Evolutionary conservation across 2,329 filamentous ascomycete genomes (phyloP).

Genomic region (Colletotrichum tabaci): DNA sequence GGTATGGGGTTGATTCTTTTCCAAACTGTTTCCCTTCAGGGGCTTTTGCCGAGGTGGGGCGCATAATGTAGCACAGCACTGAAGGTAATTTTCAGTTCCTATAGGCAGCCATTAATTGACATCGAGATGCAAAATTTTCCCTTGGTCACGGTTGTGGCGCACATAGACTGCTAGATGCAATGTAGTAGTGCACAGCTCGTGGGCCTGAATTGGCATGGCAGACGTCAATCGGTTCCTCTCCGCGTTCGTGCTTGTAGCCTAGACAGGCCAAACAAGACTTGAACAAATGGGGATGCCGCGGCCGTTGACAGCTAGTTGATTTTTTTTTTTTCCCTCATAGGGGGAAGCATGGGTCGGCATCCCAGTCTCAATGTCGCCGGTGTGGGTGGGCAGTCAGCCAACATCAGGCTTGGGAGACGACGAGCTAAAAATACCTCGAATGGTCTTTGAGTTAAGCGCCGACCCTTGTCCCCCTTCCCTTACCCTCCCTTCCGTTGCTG

Average conservation of each 20-base stretch:
- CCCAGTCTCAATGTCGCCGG: conserved; percentile 11
- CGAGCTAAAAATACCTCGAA: conserved; percentile 35
- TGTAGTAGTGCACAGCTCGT: background rate
- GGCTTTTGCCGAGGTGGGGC: background rate
- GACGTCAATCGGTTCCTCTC: conserved; percentile 21
- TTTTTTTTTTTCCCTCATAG: background rate
- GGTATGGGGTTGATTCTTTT: background rate
- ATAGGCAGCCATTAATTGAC: background rate
- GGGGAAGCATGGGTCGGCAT: background rate
- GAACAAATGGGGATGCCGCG: conserved; percentile 39
- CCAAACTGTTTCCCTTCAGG: background rate
- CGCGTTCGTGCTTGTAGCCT: conserved; percentile 21
- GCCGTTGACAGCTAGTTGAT: conserved; percentile 18
- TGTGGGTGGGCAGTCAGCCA: conserved; percentile 17
- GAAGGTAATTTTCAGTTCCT: too few relatives aligned
- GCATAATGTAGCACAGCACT: too few relatives aligned
- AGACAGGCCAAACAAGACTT: conserved; percentile 32
- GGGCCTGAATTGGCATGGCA: conserved; percentile 10
- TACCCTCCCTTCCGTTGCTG: background rate
- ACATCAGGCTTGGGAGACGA: conserved; percentile 25
- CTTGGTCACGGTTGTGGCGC: conserved; percentile 5
- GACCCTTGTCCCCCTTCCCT: conserved; percentile 23
- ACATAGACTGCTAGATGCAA: background rate
- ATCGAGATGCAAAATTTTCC: conserved; percentile 25
- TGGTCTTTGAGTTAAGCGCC: conserved; percentile 34